phyloP scores from a whole-genome alignment of 495 filamentous ascomycete species.

The Xylaria curta region DNA sequence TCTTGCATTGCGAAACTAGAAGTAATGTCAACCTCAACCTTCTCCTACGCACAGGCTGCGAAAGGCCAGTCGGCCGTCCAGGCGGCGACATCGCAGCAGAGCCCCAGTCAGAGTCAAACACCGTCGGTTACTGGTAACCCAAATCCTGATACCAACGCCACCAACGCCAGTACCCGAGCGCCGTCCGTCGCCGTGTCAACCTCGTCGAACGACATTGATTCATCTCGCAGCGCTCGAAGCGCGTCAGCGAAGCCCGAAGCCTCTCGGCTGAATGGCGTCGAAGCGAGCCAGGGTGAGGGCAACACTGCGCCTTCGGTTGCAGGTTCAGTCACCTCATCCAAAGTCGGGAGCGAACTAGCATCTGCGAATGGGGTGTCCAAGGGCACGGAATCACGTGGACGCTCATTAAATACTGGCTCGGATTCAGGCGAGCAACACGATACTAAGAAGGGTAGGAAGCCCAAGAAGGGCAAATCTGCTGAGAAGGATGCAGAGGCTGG shows the following conservation, averaged over 20 bases:
- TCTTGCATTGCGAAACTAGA: conserved; percentile 32
- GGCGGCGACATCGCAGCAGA: conserved; percentile 56
- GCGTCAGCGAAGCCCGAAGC: conserved; percentile 40
- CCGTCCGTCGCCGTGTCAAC: conserved; percentile 58
- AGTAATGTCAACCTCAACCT: conserved; percentile 55
- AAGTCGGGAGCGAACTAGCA: conserved; percentile 35
- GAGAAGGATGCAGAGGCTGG: conserved; percentile 54
- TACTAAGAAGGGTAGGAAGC: conserved; percentile 51
- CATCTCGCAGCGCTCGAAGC: conserved; percentile 38
- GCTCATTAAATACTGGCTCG: conserved; percentile 42
- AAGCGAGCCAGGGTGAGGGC: conserved; percentile 33
- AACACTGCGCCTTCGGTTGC: conserved; percentile 16
- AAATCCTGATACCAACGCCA: conserved; percentile 68
- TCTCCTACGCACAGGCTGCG: conserved; percentile 96
- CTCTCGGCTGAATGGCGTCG: conserved; percentile 28
- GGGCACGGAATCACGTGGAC: conserved; percentile 35
- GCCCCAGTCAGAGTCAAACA: conserved; percentile 72
- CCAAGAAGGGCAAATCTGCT: conserved; percentile 52
- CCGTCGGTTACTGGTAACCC: conserved; percentile 68
- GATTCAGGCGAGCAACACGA: conserved; percentile 49
- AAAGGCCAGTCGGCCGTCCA: conserved; percentile 62
- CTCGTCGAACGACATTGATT: conserved; percentile 63
- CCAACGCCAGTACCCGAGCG: conserved; percentile 47
- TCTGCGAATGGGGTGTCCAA: conserved; percentile 32
- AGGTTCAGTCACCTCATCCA: conserved; percentile 31